Percentiles rank a stretch among this genome's conserved stretches.
Evolutionary conservation across 805 yeast genomes (phyloP).

Genomic region (Starmera amethionina): DNA sequence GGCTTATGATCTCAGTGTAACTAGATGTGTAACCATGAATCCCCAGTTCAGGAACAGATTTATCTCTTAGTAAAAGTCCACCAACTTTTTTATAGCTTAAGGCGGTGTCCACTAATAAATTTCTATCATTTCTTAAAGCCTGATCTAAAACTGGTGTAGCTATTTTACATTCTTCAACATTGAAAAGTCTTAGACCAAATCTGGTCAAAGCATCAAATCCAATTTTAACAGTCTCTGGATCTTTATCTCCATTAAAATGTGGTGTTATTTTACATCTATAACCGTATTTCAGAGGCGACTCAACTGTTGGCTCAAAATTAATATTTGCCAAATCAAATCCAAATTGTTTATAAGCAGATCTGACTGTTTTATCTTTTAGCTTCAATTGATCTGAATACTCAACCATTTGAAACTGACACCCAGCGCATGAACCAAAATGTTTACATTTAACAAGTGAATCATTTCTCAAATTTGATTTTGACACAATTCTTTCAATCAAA

Average conservation of each 20-base stretch:
- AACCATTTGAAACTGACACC: slow-evolving; percentile 85
- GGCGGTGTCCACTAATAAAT: slow-evolving; percentile 31
- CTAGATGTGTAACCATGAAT: slow-evolving; percentile 56
- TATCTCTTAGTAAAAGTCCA: slow-evolving; percentile 75
- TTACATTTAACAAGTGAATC: slow-evolving; percentile 49
- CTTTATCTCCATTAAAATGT: slow-evolving; percentile 69
- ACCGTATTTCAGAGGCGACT: slow-evolving; percentile 63
- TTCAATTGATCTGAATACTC: slow-evolving; percentile 61
- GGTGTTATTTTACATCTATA: slow-evolving; percentile 94
- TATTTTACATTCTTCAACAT: slow-evolving; percentile 84
- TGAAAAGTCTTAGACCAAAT: slow-evolving; percentile 37
- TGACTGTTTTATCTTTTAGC: slow-evolving; percentile 64
- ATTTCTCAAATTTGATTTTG: slow-evolving; percentile 33
- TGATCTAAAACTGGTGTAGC: slow-evolving; percentile 72
- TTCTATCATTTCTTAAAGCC: slow-evolving; percentile 64
- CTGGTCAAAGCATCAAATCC: slow-evolving; percentile 71
- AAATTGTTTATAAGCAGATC: slow-evolving; percentile 68
- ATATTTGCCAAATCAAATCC: slow-evolving; percentile 37
- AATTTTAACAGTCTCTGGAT: slow-evolving; percentile 36
- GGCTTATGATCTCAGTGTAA: slow-evolving; percentile 66
- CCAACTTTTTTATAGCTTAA: slow-evolving; percentile 65
- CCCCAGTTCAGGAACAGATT: slow-evolving; percentile 31
- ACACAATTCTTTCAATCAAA: slow-evolving; percentile 47
- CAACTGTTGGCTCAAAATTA: slow-evolving; percentile 56
- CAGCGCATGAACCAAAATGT: slow-evolving; percentile 85